Percentiles rank a stretch among this genome's conserved stretches.
Evolutionary conservation across 345 rosid species (phyloP).

Genomic region (Anacardium occidentale): DNA sequence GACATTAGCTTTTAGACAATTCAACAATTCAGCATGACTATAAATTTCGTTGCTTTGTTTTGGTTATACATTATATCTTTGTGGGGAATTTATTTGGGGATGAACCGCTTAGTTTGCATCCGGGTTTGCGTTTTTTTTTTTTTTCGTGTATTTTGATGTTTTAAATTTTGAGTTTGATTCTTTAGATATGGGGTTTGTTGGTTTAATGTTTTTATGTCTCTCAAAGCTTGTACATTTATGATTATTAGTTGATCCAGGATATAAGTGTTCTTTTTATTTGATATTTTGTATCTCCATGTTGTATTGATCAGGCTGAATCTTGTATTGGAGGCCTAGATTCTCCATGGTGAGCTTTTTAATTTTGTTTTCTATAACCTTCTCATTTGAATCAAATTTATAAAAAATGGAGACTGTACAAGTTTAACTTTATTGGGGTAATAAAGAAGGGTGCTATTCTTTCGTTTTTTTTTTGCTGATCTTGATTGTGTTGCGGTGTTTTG

Average conservation of each 20-base stretch:
- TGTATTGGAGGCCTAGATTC: conserved; percentile 54
- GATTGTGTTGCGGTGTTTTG: conserved; percentile 17
- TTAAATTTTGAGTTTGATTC: background rate
- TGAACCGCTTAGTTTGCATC: conserved; percentile 6
- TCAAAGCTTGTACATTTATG: conserved; percentile 11
- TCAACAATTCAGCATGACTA: conserved; percentile 4
- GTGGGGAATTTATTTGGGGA: background rate
- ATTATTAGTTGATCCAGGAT: conserved; percentile 35
- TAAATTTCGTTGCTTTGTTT: background rate
- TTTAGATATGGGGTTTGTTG: background rate
- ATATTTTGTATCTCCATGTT: conserved; percentile 36
- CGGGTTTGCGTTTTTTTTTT: conserved; percentile 27
- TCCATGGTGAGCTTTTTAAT: conserved; percentile 78
- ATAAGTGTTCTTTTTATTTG: conserved; percentile 27
- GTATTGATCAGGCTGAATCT: conserved; percentile 63
- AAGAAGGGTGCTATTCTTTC: conserved; percentile 12
- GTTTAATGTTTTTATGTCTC: conserved; percentile 4
- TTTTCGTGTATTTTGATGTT: conserved; percentile 12
- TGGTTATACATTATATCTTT: background rate
- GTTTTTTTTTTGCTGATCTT: conserved; percentile 17
- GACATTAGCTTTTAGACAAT: conserved; percentile 6
- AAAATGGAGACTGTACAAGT: background rate
- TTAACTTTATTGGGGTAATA: conserved; percentile 2
- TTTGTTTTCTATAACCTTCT: conserved; percentile 1
- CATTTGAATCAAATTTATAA: background rate